Evolutionary conservation across 1,139 yeast genomes (phyloP), one percentile per base, ranked within the genome.

Genomic region (Pneumocystis oryctolagi): DNA sequence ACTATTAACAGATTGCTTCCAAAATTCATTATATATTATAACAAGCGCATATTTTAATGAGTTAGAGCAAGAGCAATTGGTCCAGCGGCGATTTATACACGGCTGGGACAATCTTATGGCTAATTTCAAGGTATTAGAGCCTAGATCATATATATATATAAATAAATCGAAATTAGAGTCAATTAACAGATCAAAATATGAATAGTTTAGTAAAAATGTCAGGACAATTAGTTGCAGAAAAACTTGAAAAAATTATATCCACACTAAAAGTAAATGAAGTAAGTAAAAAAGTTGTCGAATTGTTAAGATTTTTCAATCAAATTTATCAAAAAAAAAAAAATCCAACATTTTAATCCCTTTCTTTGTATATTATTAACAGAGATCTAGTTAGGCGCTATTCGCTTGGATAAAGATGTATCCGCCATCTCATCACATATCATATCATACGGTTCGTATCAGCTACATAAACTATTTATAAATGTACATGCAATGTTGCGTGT

Each of bases 361-460:
- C 16, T n/a, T n/a, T n/a, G n/a, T n/a, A n/a, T n/a, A n/a, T n/a
- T n/a, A 3, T 8, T 47, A 47, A 47, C 20, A 3, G 83, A 89
- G 66, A 89, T 87, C 69, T 95, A 87, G 68, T 75, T 87, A 61
- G 97, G 97, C 0, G 84, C 95, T 0, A 80, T 89, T 42, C 85
- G 84, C 67, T 76, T 94, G 62, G 98, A 94, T 69, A 82, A 87
- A 65, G 97, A 90, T 72, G 76, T 90, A 59, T 83, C 92, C 55
- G 78, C 82, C 60, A 79, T 90, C 65, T 65, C 32, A 64, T 65
- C 32, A 42, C 59, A 20, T 39, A 60, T 47, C 9, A 25, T 47
- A 47, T 47, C 55, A 12, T 47, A 47, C 30, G 31, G 55, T 25
- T 47, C 55, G 1, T 47, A 47, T 47, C 55, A 25, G 12, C 12